Evolutionary conservation across 2,329 filamentous ascomycete genomes (phyloP).

Genomic region (Fusarium verticillioides): DNA sequence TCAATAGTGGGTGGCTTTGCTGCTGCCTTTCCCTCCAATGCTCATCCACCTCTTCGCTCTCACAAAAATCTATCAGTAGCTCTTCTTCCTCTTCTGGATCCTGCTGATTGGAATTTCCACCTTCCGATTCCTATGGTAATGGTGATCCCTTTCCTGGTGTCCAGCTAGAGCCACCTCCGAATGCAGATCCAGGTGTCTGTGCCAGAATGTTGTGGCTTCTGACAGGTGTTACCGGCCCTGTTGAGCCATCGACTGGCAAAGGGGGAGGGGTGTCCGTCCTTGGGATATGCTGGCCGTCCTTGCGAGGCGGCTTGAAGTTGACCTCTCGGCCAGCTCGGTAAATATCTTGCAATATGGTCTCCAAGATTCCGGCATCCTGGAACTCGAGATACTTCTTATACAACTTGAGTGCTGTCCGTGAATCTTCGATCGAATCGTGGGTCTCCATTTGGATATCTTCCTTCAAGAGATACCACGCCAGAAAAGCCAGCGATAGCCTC

Average conservation of each 20-base stretch:
- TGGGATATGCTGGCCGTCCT: conserved; percentile 56
- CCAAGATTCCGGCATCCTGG: conserved; percentile 83
- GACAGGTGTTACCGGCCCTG: conserved; percentile 60
- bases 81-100: neutral
- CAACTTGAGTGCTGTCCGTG: conserved; percentile 86
- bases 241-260: conserved; percentile 51
- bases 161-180: conserved; percentile 55
- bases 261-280: conserved; percentile 68
- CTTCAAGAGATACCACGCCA: conserved; percentile 90
- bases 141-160: conserved; percentile 60
- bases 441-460: conserved; percentile 93
- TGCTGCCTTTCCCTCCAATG: neutral
- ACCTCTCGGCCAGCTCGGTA: conserved; percentile 67
- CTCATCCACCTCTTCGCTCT: neutral
- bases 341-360: conserved; percentile 87
- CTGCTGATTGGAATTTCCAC: neutral
- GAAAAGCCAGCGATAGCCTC: conserved; percentile 89
- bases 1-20: neutral
- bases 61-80: neutral
- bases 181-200: conserved; percentile 50
- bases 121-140: conserved; percentile 40
- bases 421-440: conserved; percentile 96
- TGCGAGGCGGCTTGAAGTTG: conserved; percentile 63
- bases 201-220: conserved; percentile 51
- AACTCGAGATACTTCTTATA: conserved; percentile 93